phyloP scores from a whole-genome alignment of 345 rosid genomes.

The Limnanthes douglasii region DNA sequence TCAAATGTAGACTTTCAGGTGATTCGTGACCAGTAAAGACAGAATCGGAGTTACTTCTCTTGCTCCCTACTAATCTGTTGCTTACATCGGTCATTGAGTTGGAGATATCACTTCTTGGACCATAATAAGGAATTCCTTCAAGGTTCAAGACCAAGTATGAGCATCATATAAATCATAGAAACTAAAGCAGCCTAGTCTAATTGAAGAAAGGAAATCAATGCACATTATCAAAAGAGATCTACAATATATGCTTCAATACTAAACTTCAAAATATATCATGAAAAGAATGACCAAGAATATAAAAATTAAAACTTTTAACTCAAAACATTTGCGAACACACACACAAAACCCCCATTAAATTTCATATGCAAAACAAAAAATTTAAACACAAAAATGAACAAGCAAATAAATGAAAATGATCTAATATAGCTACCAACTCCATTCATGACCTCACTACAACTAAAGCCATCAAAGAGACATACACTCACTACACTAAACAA shows the following conservation, averaged over 20 bases:
- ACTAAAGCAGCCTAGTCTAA: not conserved
- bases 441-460: slow-evolving; percentile 22
- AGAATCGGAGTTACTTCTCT: slow-evolving; percentile 69
- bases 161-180: not conserved
- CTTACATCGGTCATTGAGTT: slow-evolving; percentile 41
- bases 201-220: slow-evolving; percentile 2
- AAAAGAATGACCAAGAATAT: too few relatives aligned
- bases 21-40: slow-evolving; percentile 47
- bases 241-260: slow-evolving; percentile 3
- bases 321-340: too few relatives aligned
- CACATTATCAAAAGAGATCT: slow-evolving; percentile 4
- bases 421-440: slow-evolving; percentile 20
- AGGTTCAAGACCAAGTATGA: slow-evolving; percentile 37
- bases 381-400: too few relatives aligned
- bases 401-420: too few relatives aligned
- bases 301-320: too few relatives aligned
- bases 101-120: slow-evolving; percentile 55
- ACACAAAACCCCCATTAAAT: too few relatives aligned
- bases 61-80: slow-evolving; percentile 48
- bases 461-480: slow-evolving; percentile 12
- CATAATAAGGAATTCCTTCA: slow-evolving; percentile 74
- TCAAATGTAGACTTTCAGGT: slow-evolving; percentile 56
- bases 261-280: too few relatives aligned
- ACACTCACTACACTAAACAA: slow-evolving; percentile 4
- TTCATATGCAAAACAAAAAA: too few relatives aligned